Percentiles rank a stretch among this genome's conserved stretches.
Evolutionary conservation across 371 early-diverging fungal genomes (phyloP).

Genomic region (Nematocida parisii): DNA sequence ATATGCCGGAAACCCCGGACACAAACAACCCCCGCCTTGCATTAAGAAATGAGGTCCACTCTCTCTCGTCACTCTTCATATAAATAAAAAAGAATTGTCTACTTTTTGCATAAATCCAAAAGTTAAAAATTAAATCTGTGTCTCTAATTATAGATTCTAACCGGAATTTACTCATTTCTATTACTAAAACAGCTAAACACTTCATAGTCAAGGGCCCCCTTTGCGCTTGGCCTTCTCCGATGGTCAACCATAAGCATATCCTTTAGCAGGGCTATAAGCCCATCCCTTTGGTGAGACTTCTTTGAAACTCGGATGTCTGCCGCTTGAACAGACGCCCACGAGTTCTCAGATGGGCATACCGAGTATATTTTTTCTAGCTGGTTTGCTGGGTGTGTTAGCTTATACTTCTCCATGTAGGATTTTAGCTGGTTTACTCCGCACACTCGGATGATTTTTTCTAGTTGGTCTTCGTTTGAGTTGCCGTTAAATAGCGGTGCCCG

Average conservation of each 20-base stretch:
- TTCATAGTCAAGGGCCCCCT: conserved; percentile 86
- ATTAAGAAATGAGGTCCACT: conserved; percentile 52
- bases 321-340: conserved; percentile 17
- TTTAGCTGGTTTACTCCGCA: conserved; percentile 86
- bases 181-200: conserved; percentile 73
- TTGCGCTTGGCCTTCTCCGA: conserved; percentile 82
- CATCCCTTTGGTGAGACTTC: conserved; percentile 70
- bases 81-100: conserved; percentile 21
- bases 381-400: conserved; percentile 73
- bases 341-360: conserved; percentile 17
- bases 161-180: neutral
- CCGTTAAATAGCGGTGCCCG: conserved; percentile 98
- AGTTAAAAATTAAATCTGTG: conserved; percentile 25
- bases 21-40: conserved; percentile 42
- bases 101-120: conserved; percentile 12
- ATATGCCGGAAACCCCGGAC: conserved; percentile 54
- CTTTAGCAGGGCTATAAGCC: conserved; percentile 86
- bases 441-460: conserved; percentile 89
- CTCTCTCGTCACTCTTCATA: conserved; percentile 55
- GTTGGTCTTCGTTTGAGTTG: conserved; percentile 90
- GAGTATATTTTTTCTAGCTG: conserved; percentile 17
- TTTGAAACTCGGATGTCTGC: neutral
- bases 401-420: conserved; percentile 85
- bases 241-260: conserved; percentile 89
- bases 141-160: neutral